Evolutionary conservation across 2,329 filamentous ascomycete genomes (phyloP).

Genomic region (Claviceps capensis): DNA sequence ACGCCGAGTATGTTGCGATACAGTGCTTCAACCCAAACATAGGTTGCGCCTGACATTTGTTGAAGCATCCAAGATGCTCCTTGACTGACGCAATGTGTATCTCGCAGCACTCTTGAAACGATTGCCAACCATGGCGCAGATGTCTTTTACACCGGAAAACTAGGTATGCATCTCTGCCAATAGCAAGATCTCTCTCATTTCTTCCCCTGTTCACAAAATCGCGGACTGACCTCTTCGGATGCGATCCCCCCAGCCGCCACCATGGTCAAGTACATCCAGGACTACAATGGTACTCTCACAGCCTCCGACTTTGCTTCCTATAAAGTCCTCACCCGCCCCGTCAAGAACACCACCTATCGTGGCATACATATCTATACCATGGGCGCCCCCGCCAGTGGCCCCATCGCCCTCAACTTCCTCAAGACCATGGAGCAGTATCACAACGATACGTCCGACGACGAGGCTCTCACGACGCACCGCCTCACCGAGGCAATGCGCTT

Average conservation of each 20-base stretch:
- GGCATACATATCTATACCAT: constrained; percentile 57
- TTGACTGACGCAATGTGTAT: neutral
- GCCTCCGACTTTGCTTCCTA: constrained; percentile 65
- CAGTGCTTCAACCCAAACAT: neutral
- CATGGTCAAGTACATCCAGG: constrained; percentile 55
- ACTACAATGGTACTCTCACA: constrained; percentile 72
- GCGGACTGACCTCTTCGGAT: neutral
- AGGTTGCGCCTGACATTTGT: no score
- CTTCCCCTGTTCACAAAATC: neutral
- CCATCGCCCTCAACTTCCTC: constrained; percentile 59
- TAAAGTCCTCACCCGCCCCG: constrained; percentile 48
- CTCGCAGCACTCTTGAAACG: constrained; percentile 48
- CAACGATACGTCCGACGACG: constrained; percentile 34
- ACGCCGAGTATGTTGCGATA: constrained; percentile 39
- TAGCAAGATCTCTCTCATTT: neutral
- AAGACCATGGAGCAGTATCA: constrained; percentile 73
- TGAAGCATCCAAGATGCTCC: neutral
- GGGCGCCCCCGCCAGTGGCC: constrained; percentile 65
- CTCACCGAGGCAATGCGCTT: constrained; percentile 84
- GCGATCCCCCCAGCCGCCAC: constrained; percentile 41
- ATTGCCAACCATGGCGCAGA: constrained; percentile 62
- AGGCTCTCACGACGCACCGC: constrained; percentile 58
- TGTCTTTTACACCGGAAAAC: constrained; percentile 59
- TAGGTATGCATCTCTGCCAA: constrained; percentile 27
- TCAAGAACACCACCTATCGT: constrained; percentile 51